phyloP scores from a whole-genome alignment of 2,329 filamentous ascomycete species.

The Pyrenophora graminea region DNA sequence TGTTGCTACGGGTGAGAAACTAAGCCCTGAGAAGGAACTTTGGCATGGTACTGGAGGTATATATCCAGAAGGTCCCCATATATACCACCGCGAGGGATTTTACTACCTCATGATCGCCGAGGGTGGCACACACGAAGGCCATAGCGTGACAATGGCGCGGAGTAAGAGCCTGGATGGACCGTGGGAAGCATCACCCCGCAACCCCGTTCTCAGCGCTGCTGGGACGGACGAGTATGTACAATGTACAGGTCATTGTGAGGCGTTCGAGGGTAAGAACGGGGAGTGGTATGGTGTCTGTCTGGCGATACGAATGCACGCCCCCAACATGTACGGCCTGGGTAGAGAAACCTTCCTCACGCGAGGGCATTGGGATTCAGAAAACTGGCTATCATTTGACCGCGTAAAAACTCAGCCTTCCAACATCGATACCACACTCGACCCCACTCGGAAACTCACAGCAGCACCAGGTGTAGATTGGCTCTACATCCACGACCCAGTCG shows the following conservation, averaged over 20 bases:
- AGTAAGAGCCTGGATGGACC: conserved; percentile 16
- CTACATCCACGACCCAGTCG: conserved; percentile 11
- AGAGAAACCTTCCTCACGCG: conserved; percentile 18
- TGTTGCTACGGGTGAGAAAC: conserved; percentile 30
- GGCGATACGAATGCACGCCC: conserved; percentile 4
- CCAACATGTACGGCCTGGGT: conserved; percentile 13
- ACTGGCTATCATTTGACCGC: conserved; percentile 18
- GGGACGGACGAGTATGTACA: conserved; percentile 20
- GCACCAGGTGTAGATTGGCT: conserved; percentile 3
- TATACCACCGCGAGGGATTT: conserved; percentile 38
- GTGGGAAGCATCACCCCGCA: conserved; percentile 15
- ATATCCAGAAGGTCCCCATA: conserved; percentile 42
- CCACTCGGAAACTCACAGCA: conserved; percentile 1
- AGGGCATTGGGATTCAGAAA: conserved; percentile 11
- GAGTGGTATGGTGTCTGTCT: conserved; percentile 23
- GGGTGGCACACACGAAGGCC: conserved; percentile 26
- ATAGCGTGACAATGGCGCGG: conserved; percentile 17
- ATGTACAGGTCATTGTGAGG: conserved; percentile 20
- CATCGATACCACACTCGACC: neutral
- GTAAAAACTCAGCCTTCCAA: neutral
- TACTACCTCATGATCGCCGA: conserved; percentile 44
- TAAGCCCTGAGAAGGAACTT: conserved; percentile 20
- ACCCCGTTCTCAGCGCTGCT: conserved; percentile 15
- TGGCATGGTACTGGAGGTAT: conserved; percentile 41
- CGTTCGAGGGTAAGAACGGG: conserved; percentile 15